Base-by-base conservation (phyloP, 2,329 filamentous ascomycete genomes). In the Colletotrichum echinochloae region DNA sequence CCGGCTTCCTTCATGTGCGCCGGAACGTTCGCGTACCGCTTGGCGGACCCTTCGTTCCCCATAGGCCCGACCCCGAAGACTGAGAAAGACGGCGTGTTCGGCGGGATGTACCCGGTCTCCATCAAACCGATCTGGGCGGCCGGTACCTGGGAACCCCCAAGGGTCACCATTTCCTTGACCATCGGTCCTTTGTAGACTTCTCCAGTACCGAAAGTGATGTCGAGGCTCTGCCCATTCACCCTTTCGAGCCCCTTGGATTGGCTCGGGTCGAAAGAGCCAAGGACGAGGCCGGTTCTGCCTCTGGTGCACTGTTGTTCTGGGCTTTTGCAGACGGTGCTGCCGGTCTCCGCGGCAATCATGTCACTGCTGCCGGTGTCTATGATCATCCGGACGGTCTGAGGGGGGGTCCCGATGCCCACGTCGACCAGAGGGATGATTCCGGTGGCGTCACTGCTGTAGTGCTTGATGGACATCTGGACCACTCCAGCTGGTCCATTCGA, bases 301-400 rank as follows among this genome's bases (percentile, higher is more conserved):
- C 9, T 39, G 55, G 37, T 57, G 3, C 55, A 57, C 37, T 57
- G 55, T 37, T 57, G 55, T 14, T 57, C 28, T 4, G 37, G 37
- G 35, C 8, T 39, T 4, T 30, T 44, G 55, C 55, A 57, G 16
- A 57, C 55, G 55, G 23, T 39, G 8, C 55, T 57, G 55, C 55
- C 55, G 37, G 37, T n/a, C 23, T 44, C 37, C 8, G 55, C 55
- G 16, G 55, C 55, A 23, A 57, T 57, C 91, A 87, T 79, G 69
- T 89, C 87, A 12, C 84, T 81, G 9, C 87, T 89, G 14, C 86
- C 87, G 2, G 86, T 88, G 73, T 88, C 86, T 30, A 88, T 74
- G n/a, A 86, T 82, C 51, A 88, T 75, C 56, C 82, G 83, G 51
- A 87, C 65, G 7, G 76, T 78, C 71, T 88, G 86, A 1, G 83